Conservation (phyloP, 441 rosid species). For the Pelargonium cotyledonis region DNA sequence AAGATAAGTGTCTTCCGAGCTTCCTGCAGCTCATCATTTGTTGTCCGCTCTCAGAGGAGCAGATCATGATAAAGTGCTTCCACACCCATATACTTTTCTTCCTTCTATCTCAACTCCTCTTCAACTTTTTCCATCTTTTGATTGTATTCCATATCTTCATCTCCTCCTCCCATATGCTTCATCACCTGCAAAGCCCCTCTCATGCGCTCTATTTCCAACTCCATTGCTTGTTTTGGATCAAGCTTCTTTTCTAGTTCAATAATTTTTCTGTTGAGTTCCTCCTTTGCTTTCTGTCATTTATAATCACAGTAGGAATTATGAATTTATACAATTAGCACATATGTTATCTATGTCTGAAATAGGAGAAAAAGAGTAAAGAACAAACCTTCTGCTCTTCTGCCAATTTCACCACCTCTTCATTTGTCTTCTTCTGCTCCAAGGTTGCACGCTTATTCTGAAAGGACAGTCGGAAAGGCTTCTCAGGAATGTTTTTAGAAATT, state of each 20-base stretch:
- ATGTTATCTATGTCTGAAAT: neutral
- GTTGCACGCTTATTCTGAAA: conserved; percentile 52
- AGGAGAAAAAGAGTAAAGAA: neutral
- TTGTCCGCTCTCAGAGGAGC: conserved; percentile 35
- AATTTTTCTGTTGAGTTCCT: conserved; percentile 40
- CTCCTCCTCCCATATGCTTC: conserved; percentile 52
- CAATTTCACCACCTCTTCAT: conserved; percentile 39
- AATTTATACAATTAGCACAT: conserved; percentile 2
- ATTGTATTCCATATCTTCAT: conserved; percentile 30
- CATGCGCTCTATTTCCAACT: conserved; percentile 61
- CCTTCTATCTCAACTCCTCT: conserved; percentile 42
- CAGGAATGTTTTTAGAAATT: neutral
- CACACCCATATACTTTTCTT: conserved; percentile 29
- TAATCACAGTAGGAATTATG: conserved; percentile 12
- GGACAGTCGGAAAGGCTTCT: neutral
- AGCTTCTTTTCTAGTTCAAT: conserved; percentile 47
- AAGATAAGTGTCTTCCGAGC: conserved; percentile 51
- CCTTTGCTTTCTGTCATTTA: conserved; percentile 48
- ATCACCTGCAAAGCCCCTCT: conserved; percentile 48
- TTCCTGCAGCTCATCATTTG: conserved; percentile 53
- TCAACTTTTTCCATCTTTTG: conserved; percentile 31
- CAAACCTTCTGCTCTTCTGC: conserved; percentile 57
- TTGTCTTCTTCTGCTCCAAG: conserved; percentile 60
- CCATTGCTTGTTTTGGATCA: conserved; percentile 56
- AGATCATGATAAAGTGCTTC: conserved; percentile 34